Conservation (phyloP, 345 rosid genomes). For the Aquilaria sinensis region DNA sequence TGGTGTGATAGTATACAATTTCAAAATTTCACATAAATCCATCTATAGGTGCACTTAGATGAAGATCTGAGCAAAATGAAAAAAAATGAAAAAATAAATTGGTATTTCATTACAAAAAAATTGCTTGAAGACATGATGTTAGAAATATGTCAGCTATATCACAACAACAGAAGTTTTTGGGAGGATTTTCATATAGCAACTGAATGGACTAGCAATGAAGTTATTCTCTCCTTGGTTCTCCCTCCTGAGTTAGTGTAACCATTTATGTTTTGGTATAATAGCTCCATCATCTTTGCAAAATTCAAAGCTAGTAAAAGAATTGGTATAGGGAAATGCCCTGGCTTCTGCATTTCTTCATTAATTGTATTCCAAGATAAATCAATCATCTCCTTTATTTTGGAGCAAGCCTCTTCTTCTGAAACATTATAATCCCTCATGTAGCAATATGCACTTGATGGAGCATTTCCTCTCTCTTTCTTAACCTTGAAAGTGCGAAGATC, state of each 20-base stretch:
- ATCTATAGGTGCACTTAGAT: too few species aligned
- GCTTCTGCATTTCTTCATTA: constrained; percentile 22
- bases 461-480: constrained; percentile 20
- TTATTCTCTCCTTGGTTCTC: constrained; percentile 9
- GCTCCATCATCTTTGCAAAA: constrained; percentile 18
- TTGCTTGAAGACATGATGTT: too few species aligned
- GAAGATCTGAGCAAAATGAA: too few species aligned
- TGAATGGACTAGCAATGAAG: constrained; percentile 16
- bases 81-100: too few species aligned
- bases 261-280: constrained; percentile 22
- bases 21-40: too few species aligned
- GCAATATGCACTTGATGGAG: constrained; percentile 25
- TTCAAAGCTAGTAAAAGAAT: constrained; percentile 17
- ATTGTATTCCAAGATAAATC: constrained; percentile 27
- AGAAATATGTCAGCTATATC: too few species aligned
- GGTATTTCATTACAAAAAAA: too few species aligned
- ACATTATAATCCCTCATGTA: constrained; percentile 23
- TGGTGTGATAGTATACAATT: too few species aligned
- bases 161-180: too few species aligned
- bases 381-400: constrained; percentile 7
- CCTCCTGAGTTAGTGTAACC: constrained; percentile 11
- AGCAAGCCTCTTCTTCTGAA: constrained; percentile 16
- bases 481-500: constrained; percentile 22
- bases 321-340: constrained; percentile 11
- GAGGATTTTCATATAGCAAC: not conserved